Percentiles rank a stretch among this genome's conserved stretches.
phyloP scores from a whole-genome alignment of 306 rosid genomes.

The Pyrus pyrifolia region DNA sequence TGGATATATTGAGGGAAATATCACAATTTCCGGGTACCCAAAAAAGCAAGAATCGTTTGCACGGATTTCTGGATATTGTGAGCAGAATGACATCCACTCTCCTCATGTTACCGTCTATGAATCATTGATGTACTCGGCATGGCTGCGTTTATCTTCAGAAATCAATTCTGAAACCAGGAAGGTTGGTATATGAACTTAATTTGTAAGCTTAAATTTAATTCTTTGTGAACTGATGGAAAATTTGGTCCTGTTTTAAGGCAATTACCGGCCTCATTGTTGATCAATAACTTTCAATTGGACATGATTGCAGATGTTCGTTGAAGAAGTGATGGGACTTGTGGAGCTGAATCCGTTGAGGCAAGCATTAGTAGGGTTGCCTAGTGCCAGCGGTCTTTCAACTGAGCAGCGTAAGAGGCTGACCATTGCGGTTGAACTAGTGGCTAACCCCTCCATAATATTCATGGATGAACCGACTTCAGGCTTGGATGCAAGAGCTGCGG shows the following conservation, averaged over 20 bases:
- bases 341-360: slow-evolving; percentile 44
- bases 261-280: neutral
- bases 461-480: slow-evolving; percentile 79
- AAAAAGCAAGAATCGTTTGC: slow-evolving; percentile 19
- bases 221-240: neutral
- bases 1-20: slow-evolving; percentile 13
- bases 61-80: slow-evolving; percentile 20
- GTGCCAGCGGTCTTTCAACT: slow-evolving; percentile 51
- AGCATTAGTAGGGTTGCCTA: slow-evolving; percentile 53
- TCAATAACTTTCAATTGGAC: neutral
- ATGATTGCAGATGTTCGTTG: slow-evolving; percentile 46
- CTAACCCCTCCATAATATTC: slow-evolving; percentile 62
- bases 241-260: neutral
- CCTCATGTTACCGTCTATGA: slow-evolving; percentile 58
- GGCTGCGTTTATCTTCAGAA: slow-evolving; percentile 51
- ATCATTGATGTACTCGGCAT: slow-evolving; percentile 57
- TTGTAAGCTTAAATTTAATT: neutral
- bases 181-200: slow-evolving; percentile 27
- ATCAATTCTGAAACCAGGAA: slow-evolving; percentile 39
- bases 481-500: slow-evolving; percentile 62
- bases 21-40: slow-evolving; percentile 14
- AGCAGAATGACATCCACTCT: slow-evolving; percentile 39
- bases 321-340: slow-evolving; percentile 62
- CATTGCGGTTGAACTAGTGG: slow-evolving; percentile 58
- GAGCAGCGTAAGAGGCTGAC: slow-evolving; percentile 64